Base-by-base conservation (phyloP, 106 monocot genomes). In the Posidonia australis region DNA sequence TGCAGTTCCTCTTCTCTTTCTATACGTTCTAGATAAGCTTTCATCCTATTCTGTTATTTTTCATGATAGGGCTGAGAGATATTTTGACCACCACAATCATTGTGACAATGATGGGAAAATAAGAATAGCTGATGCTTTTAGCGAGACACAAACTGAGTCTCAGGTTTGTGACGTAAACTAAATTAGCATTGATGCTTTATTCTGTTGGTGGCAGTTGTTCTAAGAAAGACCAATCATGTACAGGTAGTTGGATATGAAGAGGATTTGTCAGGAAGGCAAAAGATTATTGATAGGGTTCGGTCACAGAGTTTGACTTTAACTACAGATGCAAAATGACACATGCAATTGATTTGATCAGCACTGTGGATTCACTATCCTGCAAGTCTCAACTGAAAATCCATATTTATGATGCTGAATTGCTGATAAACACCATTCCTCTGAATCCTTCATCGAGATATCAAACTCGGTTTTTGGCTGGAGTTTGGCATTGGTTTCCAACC, bases 211-310 rank as follows among this genome's bases (percentile, higher is more conserved):
- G 14, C 54, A 27, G 26, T 65, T 41, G 14, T 30, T 60, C 22
- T 58, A 18, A 10, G 62, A 10, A 10, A 41, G 54, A 21, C 45
- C 23, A 1, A 44, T 46, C 9, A 19, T 66, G 20, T 58, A 13
- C 71, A 98, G 98, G 85, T 98, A 0, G 91, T 98, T 61, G 85
- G 84, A 44, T 98, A 98, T 54, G 98, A 98, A 81, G 98, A 98
- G 73, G 98, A 98, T 78, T 76, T 98, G 46, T 78, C 87, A 5
- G 98, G 98, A 51, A 80, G 87, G 44, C 98, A 98, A 66, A 90
- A 91, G 76, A 98, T 98, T 46, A 98, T 98, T 30, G 98, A 91
- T 21, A 85, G 98, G 70, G 81, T 91, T 69, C 69, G 87, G 59
- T 91, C 87, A 13, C 98, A 91, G 51, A 88, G 80, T 69, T 65